Conservation (phyloP, 2,329 filamentous ascomycete genomes). For the Aspergillus pseudotamarii region DNA sequence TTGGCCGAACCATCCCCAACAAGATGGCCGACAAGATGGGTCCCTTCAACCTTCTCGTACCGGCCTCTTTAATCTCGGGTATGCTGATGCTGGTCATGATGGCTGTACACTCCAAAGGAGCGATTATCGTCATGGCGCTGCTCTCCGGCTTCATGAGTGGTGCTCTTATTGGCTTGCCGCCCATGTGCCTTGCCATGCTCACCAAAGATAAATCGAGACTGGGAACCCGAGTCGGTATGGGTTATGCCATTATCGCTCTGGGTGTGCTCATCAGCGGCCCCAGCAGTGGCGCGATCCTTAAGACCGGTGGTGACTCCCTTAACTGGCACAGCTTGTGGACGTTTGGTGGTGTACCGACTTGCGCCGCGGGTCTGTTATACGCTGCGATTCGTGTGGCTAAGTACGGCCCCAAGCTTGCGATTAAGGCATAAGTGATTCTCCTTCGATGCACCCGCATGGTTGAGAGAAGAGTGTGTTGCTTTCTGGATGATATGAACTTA, state of each 20-base stretch:
- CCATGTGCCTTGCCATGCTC: conserved; percentile 36
- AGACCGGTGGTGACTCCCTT: neutral
- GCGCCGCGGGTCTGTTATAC: conserved; percentile 7
- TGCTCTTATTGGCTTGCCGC: conserved; percentile 41
- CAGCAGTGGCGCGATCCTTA: conserved; percentile 32
- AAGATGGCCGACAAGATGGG: conserved; percentile 55
- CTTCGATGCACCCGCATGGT: neutral
- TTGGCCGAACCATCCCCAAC: conserved; percentile 57
- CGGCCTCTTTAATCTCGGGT: conserved; percentile 30
- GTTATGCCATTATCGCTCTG: conserved; percentile 29
- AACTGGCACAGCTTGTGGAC: conserved; percentile 12
- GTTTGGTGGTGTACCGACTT: conserved; percentile 10
- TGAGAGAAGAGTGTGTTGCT: neutral
- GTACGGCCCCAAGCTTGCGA: neutral
- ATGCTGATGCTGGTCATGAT: conserved; percentile 39
- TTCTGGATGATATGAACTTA: neutral
- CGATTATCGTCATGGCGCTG: conserved; percentile 35
- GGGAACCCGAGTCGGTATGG: conserved; percentile 41
- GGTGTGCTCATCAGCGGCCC: conserved; percentile 35
- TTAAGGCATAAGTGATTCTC: neutral
- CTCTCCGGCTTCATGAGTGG: conserved; percentile 45
- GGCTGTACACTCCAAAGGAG: conserved; percentile 31
- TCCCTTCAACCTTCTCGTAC: conserved; percentile 46
- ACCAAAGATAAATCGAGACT: conserved; percentile 40
- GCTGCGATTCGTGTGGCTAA: neutral